Base-by-base conservation (phyloP, 176 grass and related monocot genomes). In the Phragmites australis region DNA sequence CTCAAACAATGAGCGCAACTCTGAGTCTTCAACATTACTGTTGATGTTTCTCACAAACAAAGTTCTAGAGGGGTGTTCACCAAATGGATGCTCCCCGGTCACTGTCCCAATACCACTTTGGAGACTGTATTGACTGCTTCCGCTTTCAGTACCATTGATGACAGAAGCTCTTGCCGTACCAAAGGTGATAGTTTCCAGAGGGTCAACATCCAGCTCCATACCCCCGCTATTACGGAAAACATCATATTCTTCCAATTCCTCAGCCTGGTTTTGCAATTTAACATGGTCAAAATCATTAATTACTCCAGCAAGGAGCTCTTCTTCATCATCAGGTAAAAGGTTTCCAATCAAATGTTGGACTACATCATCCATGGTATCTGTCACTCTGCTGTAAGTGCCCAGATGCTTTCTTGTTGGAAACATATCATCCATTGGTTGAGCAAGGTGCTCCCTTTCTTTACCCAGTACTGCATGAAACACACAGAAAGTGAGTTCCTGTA, bases 21-120 rank as follows among this genome's bases (percentile, higher is more conserved):
- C 88, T 22, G 68, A 80, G 46, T 90, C 88, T 64, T 90, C 83
- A n/a, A 86, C 79, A 75, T 80, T 90, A 64, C 88, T 90, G 49
- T 90, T 90, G 25, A 90, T 90, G 68, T 90, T 90, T 42, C 88
- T 43, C 9, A 90, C 88, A 48, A 90, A 90, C 37, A 90, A 79
- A 47, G 88, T 90, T 71, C 88, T 90, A 46, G 88, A 90, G 0
- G 88, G 88, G 65, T 90, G 88, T 46, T 90, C 88, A 39, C 88
- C 88, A 70, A 75, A 86, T 55, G 88, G 88, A 82, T 90, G 88
- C 63, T 90, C 88, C 3, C 88, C 88, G 23, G 74, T 72, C 47
- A 86, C 62, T 22, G 88, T 80, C 26, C 88, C 88, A 63, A 54
- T 75, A 54, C 79, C 68, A 63, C 72, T 90, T 62, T 63, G 68